Percentiles rank a stretch among this genome's conserved stretches.
phyloP scores from a whole-genome alignment of 2,329 filamentous ascomycete species.

The Neurospora sp. region DNA sequence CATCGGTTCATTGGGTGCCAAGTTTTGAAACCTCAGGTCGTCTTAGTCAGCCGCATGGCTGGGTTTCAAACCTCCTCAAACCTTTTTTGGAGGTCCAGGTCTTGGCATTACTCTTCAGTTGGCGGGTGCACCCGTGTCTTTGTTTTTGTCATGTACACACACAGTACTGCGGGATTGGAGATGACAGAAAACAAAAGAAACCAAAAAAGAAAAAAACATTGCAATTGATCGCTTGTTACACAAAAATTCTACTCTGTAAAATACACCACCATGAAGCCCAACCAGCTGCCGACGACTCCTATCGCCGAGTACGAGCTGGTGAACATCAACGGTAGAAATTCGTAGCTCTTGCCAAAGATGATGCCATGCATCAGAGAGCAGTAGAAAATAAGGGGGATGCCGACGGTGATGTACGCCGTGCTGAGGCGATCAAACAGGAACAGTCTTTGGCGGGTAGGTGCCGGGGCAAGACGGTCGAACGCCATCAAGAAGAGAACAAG shows the following conservation, averaged over 20 bases:
- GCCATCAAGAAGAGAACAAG: slow-evolving; percentile 73
- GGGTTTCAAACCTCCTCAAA: background rate
- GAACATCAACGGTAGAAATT: slow-evolving; percentile 95
- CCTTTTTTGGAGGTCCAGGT: background rate
- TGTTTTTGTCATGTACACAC: background rate
- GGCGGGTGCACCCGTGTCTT: background rate
- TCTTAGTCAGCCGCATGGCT: background rate
- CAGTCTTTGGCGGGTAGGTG: slow-evolving; percentile 66
- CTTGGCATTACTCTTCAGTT: background rate
- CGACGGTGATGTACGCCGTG: slow-evolving; percentile 78
- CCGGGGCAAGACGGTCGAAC: slow-evolving; percentile 82
- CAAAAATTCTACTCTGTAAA: slow-evolving; percentile 44
- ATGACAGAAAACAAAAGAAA: too few species aligned
- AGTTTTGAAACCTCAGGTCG: background rate
- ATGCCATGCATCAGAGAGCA: slow-evolving; percentile 74
- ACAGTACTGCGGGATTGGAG: background rate
- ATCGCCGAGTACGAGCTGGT: slow-evolving; percentile 89
- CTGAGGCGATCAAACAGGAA: slow-evolving; percentile 90
- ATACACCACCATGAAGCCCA: slow-evolving; percentile 90
- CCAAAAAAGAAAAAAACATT: background rate
- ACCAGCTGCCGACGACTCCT: slow-evolving; percentile 92
- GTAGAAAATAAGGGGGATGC: slow-evolving; percentile 83
- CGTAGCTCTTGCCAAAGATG: slow-evolving; percentile 72
- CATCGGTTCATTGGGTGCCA: background rate
- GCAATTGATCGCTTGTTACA: background rate